Conservation (phyloP, 148 eudicot species). For the Bassia scoparia region DNA sequence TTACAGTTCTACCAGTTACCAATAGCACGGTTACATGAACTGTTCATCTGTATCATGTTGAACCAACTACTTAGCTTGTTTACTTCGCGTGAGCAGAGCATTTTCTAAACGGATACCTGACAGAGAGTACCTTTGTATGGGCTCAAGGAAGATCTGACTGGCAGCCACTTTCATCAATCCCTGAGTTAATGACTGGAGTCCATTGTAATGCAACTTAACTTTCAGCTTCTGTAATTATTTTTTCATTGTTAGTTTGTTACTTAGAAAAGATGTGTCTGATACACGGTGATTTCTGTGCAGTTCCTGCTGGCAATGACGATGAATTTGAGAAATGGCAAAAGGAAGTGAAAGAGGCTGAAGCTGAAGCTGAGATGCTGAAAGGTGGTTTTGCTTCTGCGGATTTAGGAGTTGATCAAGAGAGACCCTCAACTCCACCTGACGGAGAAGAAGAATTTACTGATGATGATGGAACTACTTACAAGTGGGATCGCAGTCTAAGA, state of each 20-base stretch:
- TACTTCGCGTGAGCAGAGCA: constrained; percentile 72
- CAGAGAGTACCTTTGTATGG: constrained; percentile 78
- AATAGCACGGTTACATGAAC: constrained; percentile 38
- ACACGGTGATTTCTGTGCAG: constrained; percentile 36
- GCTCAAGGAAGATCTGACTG: constrained; percentile 82
- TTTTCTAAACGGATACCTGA: constrained; percentile 64
- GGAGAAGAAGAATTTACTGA: constrained; percentile 92
- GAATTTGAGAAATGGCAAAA: constrained; percentile 81
- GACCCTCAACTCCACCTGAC: constrained; percentile 89
- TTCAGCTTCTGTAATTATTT: constrained; percentile 31
- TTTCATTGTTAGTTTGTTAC: constrained; percentile 7
- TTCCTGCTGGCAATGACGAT: constrained; percentile 48
- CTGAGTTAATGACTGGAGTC: constrained; percentile 49
- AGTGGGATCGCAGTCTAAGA: constrained; percentile 76
- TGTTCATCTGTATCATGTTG: constrained; percentile 40
- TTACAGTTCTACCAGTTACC: constrained; percentile 41
- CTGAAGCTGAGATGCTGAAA: constrained; percentile 38
- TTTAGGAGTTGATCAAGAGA: constrained; percentile 38
- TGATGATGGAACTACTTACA: constrained; percentile 93
- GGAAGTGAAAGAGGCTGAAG: constrained; percentile 80
- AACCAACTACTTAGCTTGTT: constrained; percentile 52
- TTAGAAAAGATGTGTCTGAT: constrained; percentile 16
- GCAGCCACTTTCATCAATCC: constrained; percentile 76
- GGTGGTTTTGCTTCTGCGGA: constrained; percentile 25
- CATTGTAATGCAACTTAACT: constrained; percentile 36